Base-by-base conservation (phyloP, 1,139 yeast species). In the Wickerhamomyces sp. region DNA sequence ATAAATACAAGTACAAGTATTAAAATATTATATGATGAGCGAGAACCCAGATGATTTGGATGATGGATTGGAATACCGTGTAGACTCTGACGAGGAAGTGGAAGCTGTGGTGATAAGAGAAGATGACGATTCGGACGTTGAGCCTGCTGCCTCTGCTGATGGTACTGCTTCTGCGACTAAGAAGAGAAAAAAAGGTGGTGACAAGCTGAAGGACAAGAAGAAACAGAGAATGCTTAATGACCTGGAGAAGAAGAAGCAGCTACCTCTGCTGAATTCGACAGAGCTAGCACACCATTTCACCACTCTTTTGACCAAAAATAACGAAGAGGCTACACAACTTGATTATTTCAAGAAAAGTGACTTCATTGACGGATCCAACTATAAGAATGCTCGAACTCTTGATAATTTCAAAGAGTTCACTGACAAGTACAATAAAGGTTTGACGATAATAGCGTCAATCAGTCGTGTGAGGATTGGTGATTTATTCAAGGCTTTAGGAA, bases 301-400 rank as follows among this genome's bases (percentile, higher is more conserved):
- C 6, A 49, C 45, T 22, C 25, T 54, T 3, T 36, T 53, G n/a
- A 44, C 47, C 7, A 49, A 52, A 33, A 28, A 44, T 17, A 44
- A 51, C 26, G 26, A 41, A 9, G 51, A 53, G 16, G 41, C 48
- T 12, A 53, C 58, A 17, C 57, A 53, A 29, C 35, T 54, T 21
- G 58, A 54, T 36, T 54, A 53, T 35, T 54, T 54, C 43, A 53
- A 52, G 39, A 54, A 53, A 38, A 35, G 46, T 15, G 57, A 53
- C 31, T 54, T 54, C 32, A 55, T 53, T 20, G 57, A 54, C 44
- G 56, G 52, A 9, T 54, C 57, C 2, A 53, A 53, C 28, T 54
- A 54, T 36, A 53, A 53, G 31, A 45, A 45, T n/a, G 25, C 28
- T 10, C 44, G 58, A 42, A 42, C 41, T 0, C 26, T 52, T 12